phyloP scores from a whole-genome alignment of 2,329 filamentous ascomycete genomes.

The Albifimbria verrucaria region DNA sequence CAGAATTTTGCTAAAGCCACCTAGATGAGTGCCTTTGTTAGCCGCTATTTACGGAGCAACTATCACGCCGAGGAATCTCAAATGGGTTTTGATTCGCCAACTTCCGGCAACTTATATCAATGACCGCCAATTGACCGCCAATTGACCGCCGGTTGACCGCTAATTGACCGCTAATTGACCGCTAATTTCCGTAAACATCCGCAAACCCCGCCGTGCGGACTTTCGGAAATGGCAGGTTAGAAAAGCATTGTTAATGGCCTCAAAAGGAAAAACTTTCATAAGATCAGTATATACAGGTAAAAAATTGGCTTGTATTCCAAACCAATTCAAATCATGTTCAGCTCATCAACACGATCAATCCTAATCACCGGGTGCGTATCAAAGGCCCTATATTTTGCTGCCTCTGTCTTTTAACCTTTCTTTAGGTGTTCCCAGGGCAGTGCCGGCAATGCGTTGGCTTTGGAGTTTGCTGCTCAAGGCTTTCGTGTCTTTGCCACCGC shows the following conservation, averaged over 20 bases:
- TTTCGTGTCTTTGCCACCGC: slow-evolving; percentile 13
- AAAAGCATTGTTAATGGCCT: background rate
- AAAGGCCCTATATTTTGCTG: background rate
- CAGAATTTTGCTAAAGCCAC: background rate
- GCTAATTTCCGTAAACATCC: no score
- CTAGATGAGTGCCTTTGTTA: background rate
- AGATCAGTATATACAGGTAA: background rate
- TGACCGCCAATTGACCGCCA: no score
- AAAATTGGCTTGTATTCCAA: background rate
- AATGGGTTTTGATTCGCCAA: background rate
- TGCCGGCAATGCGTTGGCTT: slow-evolving; percentile 11
- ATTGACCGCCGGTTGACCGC: no score
- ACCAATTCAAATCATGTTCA: background rate
- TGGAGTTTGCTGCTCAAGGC: slow-evolving; percentile 7
- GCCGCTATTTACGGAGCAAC: background rate
- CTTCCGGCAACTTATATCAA: no score
- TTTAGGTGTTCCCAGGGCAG: background rate
- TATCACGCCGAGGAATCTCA: background rate
- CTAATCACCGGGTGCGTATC: slow-evolving; percentile 11
- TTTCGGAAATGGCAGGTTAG: background rate
- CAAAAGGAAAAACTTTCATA: background rate
- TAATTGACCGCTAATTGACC: no score
- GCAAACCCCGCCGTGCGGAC: background rate
- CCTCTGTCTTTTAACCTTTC: background rate
- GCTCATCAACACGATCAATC: background rate